Base-by-base conservation (phyloP, 176 grass and related monocot genomes). In the Saccharum officinarum region DNA sequence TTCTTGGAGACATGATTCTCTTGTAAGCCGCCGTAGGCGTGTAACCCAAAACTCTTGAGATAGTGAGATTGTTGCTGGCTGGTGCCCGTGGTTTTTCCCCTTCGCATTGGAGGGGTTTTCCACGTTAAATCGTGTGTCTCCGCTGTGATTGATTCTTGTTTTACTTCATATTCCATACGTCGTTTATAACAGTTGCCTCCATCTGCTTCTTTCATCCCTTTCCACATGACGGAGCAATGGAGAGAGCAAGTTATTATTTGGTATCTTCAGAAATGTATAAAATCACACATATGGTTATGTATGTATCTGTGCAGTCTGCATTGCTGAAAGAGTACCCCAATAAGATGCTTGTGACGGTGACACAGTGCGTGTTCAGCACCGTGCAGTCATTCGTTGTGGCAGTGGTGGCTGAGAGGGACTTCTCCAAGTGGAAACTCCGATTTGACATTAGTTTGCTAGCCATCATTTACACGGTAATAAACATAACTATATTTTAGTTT, bases 321-420 rank as follows among this genome's bases (percentile, higher is more conserved):
- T n/a, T 93, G 8, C 86, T 84, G 71, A 85, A 90, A 20, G 47
- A 76, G 54, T 93, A 55, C 25, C 91, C 91, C 1, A 85, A 92
- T 5, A 97, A 97, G 82, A 75, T 97, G 73, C 74, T 90, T 17
- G 65, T 94, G 12, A 97, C 89, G 34, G 78, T 82, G 0, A 38
- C 79, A 34, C 84, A 90, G 73, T 88, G 80, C 59, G 36, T 83
- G 61, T 88, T 88, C 64, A 82, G 90, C 86, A 86, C 55, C 36
- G 4, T 74, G n/a, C 90, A 92, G 33, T 64, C 82, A 0, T 82
- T 88, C 31, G 28, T 86, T 1, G 86, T 66, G 4, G 90, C 82
- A 4, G 31, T 92, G 50, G 71, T 37, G 7, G 66, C 88, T 26
- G 78, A 86, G 73, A 86, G 70, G 6, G 82, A 88, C 33, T 86